Base-by-base conservation (phyloP, 768 basidiomycete species). In the Pisolithus tinctorius region DNA sequence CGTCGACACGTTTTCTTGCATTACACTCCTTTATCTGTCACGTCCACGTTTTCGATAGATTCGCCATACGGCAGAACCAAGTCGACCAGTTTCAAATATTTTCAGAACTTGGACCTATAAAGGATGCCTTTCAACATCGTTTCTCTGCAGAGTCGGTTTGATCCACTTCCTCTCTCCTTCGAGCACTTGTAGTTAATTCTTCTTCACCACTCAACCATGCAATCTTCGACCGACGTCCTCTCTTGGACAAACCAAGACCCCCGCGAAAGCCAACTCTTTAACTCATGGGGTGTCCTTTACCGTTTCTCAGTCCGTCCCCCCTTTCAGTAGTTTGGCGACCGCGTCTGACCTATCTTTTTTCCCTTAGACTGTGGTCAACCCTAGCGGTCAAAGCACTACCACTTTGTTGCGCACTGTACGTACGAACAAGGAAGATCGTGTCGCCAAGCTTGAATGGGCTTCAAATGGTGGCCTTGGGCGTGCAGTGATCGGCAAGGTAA, bases 211-310 rank as follows among this genome's bases (percentile, higher is more conserved):
- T 47, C 45, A 3, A 63, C 55, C 54, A 82, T 81, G 79, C 63
- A 77, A 44, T 69, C 75, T 60, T 62, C 75, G 51, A 72, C 79
- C 68, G 87, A 90, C 53, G 74, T 88, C 45, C 79, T 90, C 65
- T 88, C 83, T 49, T 93, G 89, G 89, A 91, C 89, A 43, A 88
- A 84, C 69, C 82, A 85, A 60, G 88, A 92, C 68, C 84, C 87
- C 60, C 84, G 87, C 45, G 84, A 89, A 66, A 92, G 90, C 61
- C 74, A 80, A 47, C 76, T 93, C 52, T 92, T 90, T 72, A 88
- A 86, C 62, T 77, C 81, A 30, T 88, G 82, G 80, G 88, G 88
- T 52, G 76, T 88, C 49, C 73, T 86, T 56, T 91, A 90, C 70
- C 84, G 86, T 63, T 89, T 89, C 69, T 79, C 84, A 69, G 88